Evolutionary conservation across 345 rosid genomes (phyloP).

Genomic region (Trapa incisa): DNA sequence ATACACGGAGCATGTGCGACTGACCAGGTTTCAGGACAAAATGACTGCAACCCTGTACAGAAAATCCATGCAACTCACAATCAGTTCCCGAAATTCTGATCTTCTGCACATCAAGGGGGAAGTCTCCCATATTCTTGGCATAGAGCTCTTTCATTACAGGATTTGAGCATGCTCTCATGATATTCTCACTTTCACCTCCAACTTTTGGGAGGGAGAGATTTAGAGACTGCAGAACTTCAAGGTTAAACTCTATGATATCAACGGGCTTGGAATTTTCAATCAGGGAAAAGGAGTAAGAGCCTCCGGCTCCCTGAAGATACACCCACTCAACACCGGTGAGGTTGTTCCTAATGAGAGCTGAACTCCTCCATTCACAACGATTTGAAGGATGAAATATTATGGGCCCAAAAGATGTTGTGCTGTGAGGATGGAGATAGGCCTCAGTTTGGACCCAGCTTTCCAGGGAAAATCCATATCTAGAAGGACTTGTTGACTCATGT

Average conservation of each 20-base stretch:
- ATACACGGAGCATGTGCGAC: slow-evolving; percentile 41
- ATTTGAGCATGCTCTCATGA: slow-evolving; percentile 29
- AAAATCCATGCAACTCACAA: slow-evolving; percentile 44
- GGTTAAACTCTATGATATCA: slow-evolving; percentile 41
- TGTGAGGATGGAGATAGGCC: slow-evolving; percentile 41
- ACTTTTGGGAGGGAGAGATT: slow-evolving; percentile 25
- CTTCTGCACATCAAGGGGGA: slow-evolving; percentile 45
- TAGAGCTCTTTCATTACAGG: slow-evolving; percentile 45
- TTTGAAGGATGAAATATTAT: slow-evolving; percentile 48
- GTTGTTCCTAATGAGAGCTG: slow-evolving; percentile 55
- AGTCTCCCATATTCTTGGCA: slow-evolving; percentile 52
- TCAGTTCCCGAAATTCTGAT: slow-evolving; percentile 44
- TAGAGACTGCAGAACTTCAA: slow-evolving; percentile 23
- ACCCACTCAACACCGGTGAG: slow-evolving; percentile 75
- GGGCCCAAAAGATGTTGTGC: slow-evolving; percentile 48
- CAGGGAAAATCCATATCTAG: slow-evolving; percentile 39
- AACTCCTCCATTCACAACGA: slow-evolving; percentile 60
- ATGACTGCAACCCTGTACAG: slow-evolving; percentile 41
- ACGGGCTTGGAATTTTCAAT: slow-evolving; percentile 44
- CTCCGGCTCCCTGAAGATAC: slow-evolving; percentile 48
- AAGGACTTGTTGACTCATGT: slow-evolving; percentile 10
- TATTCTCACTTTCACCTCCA: slow-evolving; percentile 24
- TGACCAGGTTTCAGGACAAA: slow-evolving; percentile 53
- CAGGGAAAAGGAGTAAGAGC: slow-evolving; percentile 34
- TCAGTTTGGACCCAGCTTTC: slow-evolving; percentile 36